These are phyloP conservation scores for Cnidoscolus chayamansa DNA, from an alignment of 441 rosid genomes.

Conservation along the genomic window DNA sequence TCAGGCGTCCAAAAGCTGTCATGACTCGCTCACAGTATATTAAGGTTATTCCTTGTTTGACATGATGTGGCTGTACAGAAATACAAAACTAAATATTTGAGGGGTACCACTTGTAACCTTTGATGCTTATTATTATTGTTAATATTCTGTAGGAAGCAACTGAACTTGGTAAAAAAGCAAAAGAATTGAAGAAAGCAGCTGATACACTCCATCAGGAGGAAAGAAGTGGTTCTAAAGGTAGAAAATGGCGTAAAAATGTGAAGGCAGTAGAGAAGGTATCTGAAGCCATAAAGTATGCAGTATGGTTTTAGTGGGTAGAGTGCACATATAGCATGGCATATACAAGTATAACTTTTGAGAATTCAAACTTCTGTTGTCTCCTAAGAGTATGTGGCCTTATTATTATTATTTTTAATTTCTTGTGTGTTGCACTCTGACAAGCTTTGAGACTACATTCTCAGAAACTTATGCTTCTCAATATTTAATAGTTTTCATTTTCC, in stretches of 20 bases:
- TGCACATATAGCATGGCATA: conserved; percentile 4
- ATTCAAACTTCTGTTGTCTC: neutral
- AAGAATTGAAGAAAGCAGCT: conserved; percentile 90
- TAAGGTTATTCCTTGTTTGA: conserved; percentile 47
- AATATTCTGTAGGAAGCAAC: conserved; percentile 78
- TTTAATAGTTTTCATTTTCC: neutral
- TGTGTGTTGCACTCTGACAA: neutral
- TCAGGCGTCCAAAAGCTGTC: conserved; percentile 96
- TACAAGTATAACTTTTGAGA: neutral
- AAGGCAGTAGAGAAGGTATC: conserved; percentile 89
- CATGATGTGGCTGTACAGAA: conserved; percentile 2
- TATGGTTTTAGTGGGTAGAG: conserved; percentile 6
- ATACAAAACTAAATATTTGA: neutral
- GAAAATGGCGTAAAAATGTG: conserved; percentile 96
- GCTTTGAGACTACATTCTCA: neutral
- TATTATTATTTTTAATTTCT: neutral
- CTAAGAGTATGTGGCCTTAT: neutral
- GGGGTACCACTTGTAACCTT: neutral
- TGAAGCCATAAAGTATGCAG: neutral
- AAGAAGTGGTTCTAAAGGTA: conserved; percentile 86
- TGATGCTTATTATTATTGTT: conserved; percentile 18
- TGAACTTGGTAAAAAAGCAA: conserved; percentile 93
- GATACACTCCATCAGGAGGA: conserved; percentile 96
- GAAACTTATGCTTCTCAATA: neutral
- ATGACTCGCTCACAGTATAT: conserved; percentile 95